Conservation (phyloP, 2,329 filamentous ascomycete genomes). For the Alternaria infectoria region DNA sequence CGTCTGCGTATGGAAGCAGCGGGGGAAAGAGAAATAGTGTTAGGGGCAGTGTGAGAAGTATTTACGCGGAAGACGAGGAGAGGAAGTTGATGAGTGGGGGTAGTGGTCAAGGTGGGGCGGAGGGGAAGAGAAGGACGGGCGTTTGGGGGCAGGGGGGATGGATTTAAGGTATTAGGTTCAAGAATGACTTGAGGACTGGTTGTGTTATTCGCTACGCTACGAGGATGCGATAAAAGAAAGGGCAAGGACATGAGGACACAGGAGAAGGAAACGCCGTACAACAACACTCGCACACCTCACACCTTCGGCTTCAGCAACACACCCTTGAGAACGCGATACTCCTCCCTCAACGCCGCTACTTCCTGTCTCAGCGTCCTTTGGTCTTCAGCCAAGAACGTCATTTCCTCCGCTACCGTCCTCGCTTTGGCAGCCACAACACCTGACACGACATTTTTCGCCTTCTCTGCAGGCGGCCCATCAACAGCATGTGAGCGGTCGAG, state of each 20-base stretch:
- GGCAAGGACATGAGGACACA: neutral
- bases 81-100: neutral
- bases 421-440: neutral
- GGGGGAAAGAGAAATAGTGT: neutral
- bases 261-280: neutral
- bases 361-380: conserved; percentile 19
- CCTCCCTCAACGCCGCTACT: conserved; percentile 21
- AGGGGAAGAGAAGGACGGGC: conserved; percentile 5
- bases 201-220: neutral
- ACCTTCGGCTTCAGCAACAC: conserved; percentile 18
- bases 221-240: neutral
- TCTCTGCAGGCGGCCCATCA: neutral
- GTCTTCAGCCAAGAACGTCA: conserved; percentile 12
- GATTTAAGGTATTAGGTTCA: neutral
- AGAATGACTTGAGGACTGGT: neutral
- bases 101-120: neutral
- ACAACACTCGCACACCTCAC: neutral
- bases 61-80: neutral
- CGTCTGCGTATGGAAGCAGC: neutral
- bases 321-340: conserved; percentile 23
- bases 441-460: neutral
- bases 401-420: neutral
- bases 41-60: neutral
- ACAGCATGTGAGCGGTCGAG: neutral
- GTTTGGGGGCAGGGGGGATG: neutral